Conservation (phyloP, 1,284 basidiomycete genomes). For the Trichosporon faecale region DNA sequence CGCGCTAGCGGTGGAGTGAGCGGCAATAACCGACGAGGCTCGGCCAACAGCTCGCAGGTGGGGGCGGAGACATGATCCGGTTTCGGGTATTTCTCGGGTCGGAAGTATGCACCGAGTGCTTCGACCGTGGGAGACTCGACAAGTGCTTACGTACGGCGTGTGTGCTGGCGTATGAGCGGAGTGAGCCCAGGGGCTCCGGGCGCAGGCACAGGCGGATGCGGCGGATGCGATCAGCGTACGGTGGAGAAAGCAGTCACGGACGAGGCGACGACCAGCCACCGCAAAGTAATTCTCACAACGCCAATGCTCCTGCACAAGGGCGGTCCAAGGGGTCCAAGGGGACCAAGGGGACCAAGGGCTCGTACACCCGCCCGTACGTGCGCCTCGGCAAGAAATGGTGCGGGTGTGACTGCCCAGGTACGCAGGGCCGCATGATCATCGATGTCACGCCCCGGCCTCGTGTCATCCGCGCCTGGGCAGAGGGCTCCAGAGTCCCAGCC, state of each 20-base stretch:
- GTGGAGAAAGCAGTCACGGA: background rate
- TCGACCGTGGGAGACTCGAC: background rate
- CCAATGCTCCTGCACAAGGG: background rate
- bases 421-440: background rate
- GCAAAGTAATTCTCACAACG: background rate
- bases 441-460: background rate
- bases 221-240: background rate
- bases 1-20: background rate
- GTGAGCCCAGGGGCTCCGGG: background rate
- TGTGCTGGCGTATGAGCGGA: background rate
- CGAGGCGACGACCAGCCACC: background rate
- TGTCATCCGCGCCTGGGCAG: background rate
- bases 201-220: background rate
- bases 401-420: background rate
- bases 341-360: background rate
- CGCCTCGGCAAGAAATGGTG: background rate
- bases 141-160: background rate
- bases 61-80: conserved; percentile 6
- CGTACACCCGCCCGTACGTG: background rate
- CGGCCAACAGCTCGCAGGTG: background rate
- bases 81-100: conserved; percentile 3
- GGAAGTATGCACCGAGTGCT: background rate
- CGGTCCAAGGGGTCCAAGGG: background rate
- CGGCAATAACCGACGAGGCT: conserved; percentile 3
- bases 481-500: background rate